These are phyloP conservation scores for Ambrosia trifida DNA, from an alignment of 129 eudicot genomes.

Conservation along the genomic window DNA sequence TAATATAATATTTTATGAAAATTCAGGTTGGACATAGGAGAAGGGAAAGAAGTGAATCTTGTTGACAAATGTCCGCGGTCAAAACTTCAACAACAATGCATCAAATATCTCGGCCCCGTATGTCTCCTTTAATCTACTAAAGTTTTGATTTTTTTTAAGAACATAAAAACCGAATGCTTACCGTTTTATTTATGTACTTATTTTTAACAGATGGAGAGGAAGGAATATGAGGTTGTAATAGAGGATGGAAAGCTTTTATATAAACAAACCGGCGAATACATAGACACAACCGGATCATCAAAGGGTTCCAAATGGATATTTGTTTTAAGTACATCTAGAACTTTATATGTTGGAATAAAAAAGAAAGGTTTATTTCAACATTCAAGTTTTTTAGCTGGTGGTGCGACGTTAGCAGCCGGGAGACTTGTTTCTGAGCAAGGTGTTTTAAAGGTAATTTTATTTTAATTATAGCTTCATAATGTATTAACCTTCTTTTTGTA, in stretches of 20 bases:
- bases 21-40: constrained; percentile 93
- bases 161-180: not conserved
- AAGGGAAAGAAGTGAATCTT: constrained; percentile 89
- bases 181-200: not conserved
- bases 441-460: constrained; percentile 56
- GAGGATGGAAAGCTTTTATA: constrained; percentile 74
- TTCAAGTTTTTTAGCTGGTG: constrained; percentile 97
- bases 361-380: constrained; percentile 94
- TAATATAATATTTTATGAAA: constrained; percentile 8
- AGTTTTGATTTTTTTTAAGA: not conserved
- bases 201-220: constrained; percentile 72
- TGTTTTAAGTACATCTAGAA: constrained; percentile 86
- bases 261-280: constrained; percentile 58
- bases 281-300: constrained; percentile 56
- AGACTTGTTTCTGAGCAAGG: constrained; percentile 80
- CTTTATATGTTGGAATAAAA: constrained; percentile 80
- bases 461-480: not conserved
- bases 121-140: constrained; percentile 21
- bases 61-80: constrained; percentile 77
- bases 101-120: constrained; percentile 98
- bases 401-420: constrained; percentile 96
- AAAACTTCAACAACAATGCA: constrained; percentile 95
- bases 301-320: constrained; percentile 89
- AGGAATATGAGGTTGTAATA: constrained; percentile 65
- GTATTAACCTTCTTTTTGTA: not conserved